Evolutionary conservation across 176 grass and related monocot species (phyloP), one percentile per base, ranked within the genome.

Genomic region (Lolium multiflorum): DNA sequence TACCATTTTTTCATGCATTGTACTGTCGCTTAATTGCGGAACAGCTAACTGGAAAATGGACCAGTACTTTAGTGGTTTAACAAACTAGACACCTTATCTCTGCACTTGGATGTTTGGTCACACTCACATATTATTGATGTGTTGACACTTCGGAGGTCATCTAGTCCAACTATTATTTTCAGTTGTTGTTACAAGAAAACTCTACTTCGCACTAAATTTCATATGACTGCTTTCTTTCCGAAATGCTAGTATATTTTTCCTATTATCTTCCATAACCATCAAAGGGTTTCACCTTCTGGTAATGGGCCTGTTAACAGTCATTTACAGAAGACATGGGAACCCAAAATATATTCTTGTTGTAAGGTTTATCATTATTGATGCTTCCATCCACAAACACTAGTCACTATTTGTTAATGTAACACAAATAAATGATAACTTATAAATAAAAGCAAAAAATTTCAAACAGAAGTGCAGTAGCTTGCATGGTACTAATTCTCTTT

Each of bases 11-110:
- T 11, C 25, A 4, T 81, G 16, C 22, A 14, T 37, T 3, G 10
- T 10, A 66, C 41, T 13, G 0, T 80, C 3, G 1, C 56, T 79
- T 11, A 18, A 13, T 28, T 49, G 59, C 22, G 50, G 60, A 80
- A 44, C 26, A 24, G 7, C n/a, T 80, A 63, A 47, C 57, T 80
- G 58, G 9, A 61, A 62, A 25, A 63, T 63, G 21, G 2, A 63
- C 10, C 14, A 18, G 57, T 11, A 18, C 4, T 26, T 26, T 63
- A 63, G 22, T 28, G 22, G 13, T 28, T 52, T 75, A 52, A 7
- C 24, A 57, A 83, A 71, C 24, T 73, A 83, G 52, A 37, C 52
- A 25, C 11, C 44, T 83, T 72, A 55, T 83, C 15, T 73, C 81
- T 44, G 51, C 67, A 20, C 57, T 71, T 60, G 15, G 52, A 39